Conservation (phyloP, 2,329 filamentous ascomycete species). For the Paramyrothecium roridum region DNA sequence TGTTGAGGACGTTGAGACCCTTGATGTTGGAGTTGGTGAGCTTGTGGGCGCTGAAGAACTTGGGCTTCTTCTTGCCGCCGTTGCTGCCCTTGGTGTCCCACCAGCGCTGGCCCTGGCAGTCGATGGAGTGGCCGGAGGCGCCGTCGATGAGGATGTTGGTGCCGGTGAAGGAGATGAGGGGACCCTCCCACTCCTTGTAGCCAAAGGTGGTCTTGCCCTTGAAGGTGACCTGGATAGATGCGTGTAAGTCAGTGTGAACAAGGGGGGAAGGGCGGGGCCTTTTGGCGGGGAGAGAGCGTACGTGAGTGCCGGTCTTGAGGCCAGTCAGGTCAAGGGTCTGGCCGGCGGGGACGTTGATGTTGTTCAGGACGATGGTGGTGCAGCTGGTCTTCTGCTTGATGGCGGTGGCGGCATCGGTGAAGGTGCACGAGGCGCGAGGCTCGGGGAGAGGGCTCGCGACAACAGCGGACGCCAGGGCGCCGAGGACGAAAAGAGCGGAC, state of each 20-base stretch:
- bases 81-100: conserved; percentile 61
- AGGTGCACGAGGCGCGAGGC: conserved; percentile 42
- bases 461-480: conserved; percentile 20
- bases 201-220: conserved; percentile 64
- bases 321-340: conserved; percentile 55
- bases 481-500: conserved; percentile 18
- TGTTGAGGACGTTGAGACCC: conserved; percentile 36
- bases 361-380: conserved; percentile 49
- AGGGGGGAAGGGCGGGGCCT: too few species aligned
- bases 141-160: conserved; percentile 51
- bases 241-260: conserved; percentile 2
- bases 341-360: conserved; percentile 54
- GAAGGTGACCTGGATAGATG: conserved; percentile 46
- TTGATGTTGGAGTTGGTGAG: conserved; percentile 32
- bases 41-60: conserved; percentile 51
- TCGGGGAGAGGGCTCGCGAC: conserved; percentile 16
- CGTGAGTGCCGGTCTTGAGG: conserved; percentile 44
- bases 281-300: too few species aligned
- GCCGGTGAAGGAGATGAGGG: conserved; percentile 60
- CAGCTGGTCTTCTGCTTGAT: conserved; percentile 48
- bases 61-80: conserved; percentile 61
- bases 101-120: conserved; percentile 54
- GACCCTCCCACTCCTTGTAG: conserved; percentile 63
- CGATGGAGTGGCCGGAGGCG: conserved; percentile 43
- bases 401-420: conserved; percentile 46